A percentile compares a stretch with the other conserved stretches of the same genome.
These are phyloP conservation scores for Huntiella moniliformis DNA, from an alignment of 2,329 filamentous ascomycete species.

Conservation along the genomic window DNA sequence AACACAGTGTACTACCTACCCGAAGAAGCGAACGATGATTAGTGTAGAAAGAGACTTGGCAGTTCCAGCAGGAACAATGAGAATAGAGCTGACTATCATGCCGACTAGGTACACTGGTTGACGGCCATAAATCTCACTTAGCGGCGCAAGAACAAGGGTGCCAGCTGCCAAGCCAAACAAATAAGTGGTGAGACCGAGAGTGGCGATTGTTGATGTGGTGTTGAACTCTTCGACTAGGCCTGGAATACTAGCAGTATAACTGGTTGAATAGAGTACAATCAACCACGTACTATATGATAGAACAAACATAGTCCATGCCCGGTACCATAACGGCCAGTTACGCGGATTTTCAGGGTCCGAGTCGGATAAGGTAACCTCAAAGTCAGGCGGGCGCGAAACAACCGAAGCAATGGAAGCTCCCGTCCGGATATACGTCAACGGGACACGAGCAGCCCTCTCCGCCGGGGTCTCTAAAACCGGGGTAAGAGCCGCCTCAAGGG, in stretches of 20 bases:
- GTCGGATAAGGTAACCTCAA: conserved; percentile 54
- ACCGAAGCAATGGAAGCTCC: conserved; percentile 24
- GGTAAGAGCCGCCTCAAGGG: conserved; percentile 23
- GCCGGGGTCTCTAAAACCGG: conserved; percentile 21
- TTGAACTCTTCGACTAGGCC: conserved; percentile 51
- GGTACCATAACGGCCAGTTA: conserved; percentile 42
- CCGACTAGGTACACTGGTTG: conserved; percentile 50
- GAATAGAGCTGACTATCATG: conserved; percentile 42
- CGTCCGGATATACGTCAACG: conserved; percentile 25
- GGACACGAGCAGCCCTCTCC: conserved; percentile 25
- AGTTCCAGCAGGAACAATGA: conserved; percentile 54
- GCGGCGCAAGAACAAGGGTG: conserved; percentile 52
- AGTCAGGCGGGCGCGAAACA: conserved; percentile 34
- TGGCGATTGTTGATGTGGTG: conserved; percentile 39
- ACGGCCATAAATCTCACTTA: conserved; percentile 53
- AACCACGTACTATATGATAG: conserved; percentile 29
- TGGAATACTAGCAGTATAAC: conserved; percentile 54
- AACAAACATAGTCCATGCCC: conserved; percentile 25
- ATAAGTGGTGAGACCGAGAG: conserved; percentile 63
- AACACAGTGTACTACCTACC: conserved; percentile 24
- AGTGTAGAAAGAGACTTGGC: conserved; percentile 49
- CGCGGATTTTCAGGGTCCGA: conserved; percentile 45
- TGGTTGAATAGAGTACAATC: conserved; percentile 56
- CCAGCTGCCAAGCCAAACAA: conserved; percentile 56
- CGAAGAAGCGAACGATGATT: conserved; percentile 56